Evolutionary conservation across 257 asterid genomes (phyloP).

Genomic region (Cruciata laevipes): DNA sequence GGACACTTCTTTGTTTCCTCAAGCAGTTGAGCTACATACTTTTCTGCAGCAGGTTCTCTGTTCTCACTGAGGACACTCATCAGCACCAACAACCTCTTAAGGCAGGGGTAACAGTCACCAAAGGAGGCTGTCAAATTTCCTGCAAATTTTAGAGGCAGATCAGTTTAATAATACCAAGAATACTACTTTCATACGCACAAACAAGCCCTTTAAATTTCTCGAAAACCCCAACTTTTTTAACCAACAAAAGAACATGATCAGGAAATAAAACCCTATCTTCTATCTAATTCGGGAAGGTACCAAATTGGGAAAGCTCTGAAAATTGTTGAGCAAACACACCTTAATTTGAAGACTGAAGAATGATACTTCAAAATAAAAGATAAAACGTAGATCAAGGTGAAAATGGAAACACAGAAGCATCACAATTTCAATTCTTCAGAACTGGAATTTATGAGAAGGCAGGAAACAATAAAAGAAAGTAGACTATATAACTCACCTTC

Average conservation of each 20-base stretch:
- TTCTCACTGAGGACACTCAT: too few species aligned
- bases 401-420: slow-evolving; percentile 46
- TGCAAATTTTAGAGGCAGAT: too few species aligned
- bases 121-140: too few species aligned
- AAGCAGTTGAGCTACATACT: too few species aligned
- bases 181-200: slow-evolving; percentile 41
- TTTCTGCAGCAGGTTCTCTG: too few species aligned
- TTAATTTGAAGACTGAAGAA: slow-evolving; percentile 52
- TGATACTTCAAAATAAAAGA: slow-evolving; percentile 34
- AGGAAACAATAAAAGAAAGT: too few species aligned
- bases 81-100: too few species aligned
- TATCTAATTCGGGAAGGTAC: slow-evolving; percentile 29
- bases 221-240: slow-evolving; percentile 21
- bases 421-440: too few species aligned
- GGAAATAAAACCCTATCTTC: slow-evolving; percentile 74
- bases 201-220: slow-evolving; percentile 31
- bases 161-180: background rate
- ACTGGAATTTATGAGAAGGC: too few species aligned
- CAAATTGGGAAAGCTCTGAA: slow-evolving; percentile 30
- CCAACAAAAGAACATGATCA: slow-evolving; percentile 66
- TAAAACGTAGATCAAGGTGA: slow-evolving; percentile 40
- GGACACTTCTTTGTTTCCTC: too few species aligned
- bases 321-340: slow-evolving; percentile 43
- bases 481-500: too few species aligned
- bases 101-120: too few species aligned